Evolutionary conservation across 2,329 filamentous ascomycete species (phyloP).

Genomic region (Fusarium oxysporum): DNA sequence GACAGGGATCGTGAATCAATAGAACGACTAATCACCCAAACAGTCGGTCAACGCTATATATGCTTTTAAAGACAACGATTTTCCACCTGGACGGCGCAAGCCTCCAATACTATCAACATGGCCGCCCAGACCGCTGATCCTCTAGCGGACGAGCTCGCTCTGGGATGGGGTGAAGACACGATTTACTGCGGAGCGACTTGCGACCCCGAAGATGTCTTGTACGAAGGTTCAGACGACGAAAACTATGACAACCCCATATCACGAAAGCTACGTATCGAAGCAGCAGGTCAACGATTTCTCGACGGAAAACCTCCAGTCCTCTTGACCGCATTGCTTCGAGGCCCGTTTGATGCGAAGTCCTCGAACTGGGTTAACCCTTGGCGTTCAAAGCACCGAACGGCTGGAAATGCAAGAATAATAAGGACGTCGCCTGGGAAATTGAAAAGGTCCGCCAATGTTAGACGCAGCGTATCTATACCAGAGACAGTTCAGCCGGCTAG

Average conservation of each 20-base stretch:
- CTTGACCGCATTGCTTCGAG: constrained; percentile 69
- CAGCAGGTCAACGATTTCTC: constrained; percentile 68
- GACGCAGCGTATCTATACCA: constrained; percentile 32
- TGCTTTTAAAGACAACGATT: constrained; percentile 1
- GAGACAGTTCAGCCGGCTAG: constrained; percentile 21
- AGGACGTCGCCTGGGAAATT: constrained; percentile 36
- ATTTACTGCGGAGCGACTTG: constrained; percentile 61
- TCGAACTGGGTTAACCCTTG: constrained; percentile 52
- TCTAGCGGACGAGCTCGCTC: constrained; percentile 20
- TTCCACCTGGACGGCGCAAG: constrained; percentile 21
- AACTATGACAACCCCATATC: constrained; percentile 59
- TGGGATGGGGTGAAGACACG: constrained; percentile 47
- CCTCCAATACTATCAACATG: constrained; percentile 31
- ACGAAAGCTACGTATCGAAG: constrained; percentile 67
- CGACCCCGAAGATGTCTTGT: constrained; percentile 61
- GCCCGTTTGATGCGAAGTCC: constrained; percentile 64
- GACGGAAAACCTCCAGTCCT: constrained; percentile 67
- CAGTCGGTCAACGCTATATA: neutral
- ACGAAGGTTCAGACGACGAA: constrained; percentile 68
- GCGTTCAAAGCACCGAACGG: constrained; percentile 46
- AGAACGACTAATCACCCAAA: constrained; percentile 1
- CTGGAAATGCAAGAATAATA: constrained; percentile 4
- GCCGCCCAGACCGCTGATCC: constrained; percentile 14
- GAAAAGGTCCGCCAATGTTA: constrained; percentile 18
- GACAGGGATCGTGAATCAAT: constrained; percentile 1